Percentiles rank a stretch among this genome's conserved stretches.
These are phyloP conservation scores for Diaporthe citriasiana DNA, from an alignment of 2,329 filamentous ascomycete species.

Conservation along the genomic window DNA sequence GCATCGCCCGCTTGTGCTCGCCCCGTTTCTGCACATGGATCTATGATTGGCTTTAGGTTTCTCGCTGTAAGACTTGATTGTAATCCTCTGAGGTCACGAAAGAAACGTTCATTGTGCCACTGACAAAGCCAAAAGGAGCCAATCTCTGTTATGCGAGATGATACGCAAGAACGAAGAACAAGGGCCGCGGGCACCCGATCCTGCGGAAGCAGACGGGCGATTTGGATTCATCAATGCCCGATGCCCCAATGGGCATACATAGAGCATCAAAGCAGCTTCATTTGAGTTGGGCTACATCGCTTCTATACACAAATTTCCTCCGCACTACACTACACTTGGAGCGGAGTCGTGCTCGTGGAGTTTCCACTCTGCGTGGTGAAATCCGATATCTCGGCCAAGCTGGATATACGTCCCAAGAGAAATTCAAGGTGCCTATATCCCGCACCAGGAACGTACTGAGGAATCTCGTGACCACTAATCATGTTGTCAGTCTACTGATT, in stretches of 20 bases:
- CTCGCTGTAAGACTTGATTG: no score
- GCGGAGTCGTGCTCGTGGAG: constrained; percentile 9
- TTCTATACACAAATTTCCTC: neutral
- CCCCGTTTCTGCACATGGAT: no score
- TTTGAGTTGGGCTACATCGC: neutral
- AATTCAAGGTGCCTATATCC: constrained; percentile 41
- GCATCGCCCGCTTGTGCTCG: no score
- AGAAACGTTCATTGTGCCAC: no score
- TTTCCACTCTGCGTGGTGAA: constrained; percentile 39
- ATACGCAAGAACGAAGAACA: no score
- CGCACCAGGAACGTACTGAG: constrained; percentile 39
- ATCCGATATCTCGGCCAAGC: constrained; percentile 34
- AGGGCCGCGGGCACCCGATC: no score
- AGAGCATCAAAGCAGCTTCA: neutral
- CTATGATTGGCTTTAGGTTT: no score
- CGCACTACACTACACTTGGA: neutral
- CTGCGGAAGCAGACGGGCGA: no score
- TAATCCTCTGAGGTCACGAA: no score
- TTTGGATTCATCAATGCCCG: neutral
- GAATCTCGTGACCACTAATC: constrained; percentile 36
- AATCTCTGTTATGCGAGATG: no score
- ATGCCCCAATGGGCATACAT: neutral
- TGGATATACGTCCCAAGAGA: constrained; percentile 40
- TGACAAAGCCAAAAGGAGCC: no score
- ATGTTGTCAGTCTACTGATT: neutral